phyloP scores from a whole-genome alignment of 1,139 yeast genomes.

The Geotrichum carabidarum region DNA sequence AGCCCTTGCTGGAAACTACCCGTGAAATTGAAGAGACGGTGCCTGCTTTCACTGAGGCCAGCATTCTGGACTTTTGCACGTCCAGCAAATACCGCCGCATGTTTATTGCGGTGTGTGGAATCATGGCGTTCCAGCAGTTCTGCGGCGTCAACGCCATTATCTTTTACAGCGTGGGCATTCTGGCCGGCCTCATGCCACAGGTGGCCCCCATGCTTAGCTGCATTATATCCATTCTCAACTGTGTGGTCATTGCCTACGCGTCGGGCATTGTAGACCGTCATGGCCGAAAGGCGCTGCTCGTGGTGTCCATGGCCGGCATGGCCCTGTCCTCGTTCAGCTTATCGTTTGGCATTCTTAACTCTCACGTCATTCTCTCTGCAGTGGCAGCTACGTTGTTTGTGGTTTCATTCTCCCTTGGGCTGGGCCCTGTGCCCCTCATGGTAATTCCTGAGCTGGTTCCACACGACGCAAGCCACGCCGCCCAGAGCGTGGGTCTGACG shows the following conservation, averaged over 20 bases:
- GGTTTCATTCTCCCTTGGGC: constrained; percentile 79
- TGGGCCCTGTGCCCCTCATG: constrained; percentile 93
- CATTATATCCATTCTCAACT: constrained; percentile 66
- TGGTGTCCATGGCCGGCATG: constrained; percentile 63
- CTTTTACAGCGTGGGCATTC: constrained; percentile 83
- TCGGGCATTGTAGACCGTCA: constrained; percentile 69
- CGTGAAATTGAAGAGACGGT: too few relatives aligned
- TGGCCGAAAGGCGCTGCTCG: constrained; percentile 73
- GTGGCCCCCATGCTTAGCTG: constrained; percentile 68
- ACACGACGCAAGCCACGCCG: constrained; percentile 68
- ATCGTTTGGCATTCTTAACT: constrained; percentile 56
- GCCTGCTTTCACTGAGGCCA: background rate
- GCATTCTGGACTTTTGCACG: constrained; percentile 3
- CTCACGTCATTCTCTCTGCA: constrained; percentile 52
- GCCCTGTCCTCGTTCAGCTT: constrained; percentile 58
- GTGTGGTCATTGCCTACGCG: constrained; percentile 63
- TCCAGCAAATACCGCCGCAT: constrained; percentile 46
- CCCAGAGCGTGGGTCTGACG: constrained; percentile 89
- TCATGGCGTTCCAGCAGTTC: constrained; percentile 83
- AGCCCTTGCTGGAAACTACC: constrained; percentile 13
- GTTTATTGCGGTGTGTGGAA: constrained; percentile 60
- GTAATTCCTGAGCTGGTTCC: constrained; percentile 87
- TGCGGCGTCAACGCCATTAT: constrained; percentile 90
- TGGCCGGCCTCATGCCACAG: constrained; percentile 63
- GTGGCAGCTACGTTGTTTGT: constrained; percentile 68